Conservation (phyloP, 495 filamentous ascomycete species). For the Oleoguttula mirabilis region DNA sequence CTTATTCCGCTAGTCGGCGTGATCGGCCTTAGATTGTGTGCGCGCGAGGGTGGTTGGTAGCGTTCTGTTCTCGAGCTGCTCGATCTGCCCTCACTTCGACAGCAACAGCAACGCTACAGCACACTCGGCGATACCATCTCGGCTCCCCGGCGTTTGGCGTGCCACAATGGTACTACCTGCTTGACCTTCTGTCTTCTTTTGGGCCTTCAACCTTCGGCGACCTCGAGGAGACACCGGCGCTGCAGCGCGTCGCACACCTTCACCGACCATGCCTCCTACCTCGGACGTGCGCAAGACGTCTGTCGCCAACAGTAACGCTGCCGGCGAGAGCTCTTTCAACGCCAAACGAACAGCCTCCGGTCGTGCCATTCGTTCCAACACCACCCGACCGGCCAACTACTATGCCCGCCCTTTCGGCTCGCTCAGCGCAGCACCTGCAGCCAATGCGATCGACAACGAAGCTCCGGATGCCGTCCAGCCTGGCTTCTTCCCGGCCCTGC, state of each 20-base stretch:
- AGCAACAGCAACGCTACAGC: too few relatives aligned
- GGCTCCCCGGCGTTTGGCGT: too few relatives aligned
- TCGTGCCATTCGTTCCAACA: constrained; percentile 39
- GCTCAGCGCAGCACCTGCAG: constrained; percentile 28
- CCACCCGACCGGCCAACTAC: constrained; percentile 47
- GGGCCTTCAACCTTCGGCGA: neutral
- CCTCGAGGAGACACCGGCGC: too few relatives aligned
- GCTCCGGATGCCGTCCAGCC: constrained; percentile 31
- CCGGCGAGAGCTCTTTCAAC: neutral
- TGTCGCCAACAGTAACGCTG: neutral
- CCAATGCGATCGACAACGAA: constrained; percentile 25
- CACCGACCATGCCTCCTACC: constrained; percentile 12
- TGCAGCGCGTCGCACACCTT: too few relatives aligned
- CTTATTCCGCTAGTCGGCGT: too few relatives aligned
- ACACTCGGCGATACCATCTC: too few relatives aligned
- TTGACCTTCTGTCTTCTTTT: too few relatives aligned
- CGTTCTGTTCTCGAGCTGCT: too few relatives aligned
- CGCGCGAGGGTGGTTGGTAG: too few relatives aligned
- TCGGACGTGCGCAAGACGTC: constrained; percentile 5
- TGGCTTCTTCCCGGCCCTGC: constrained; percentile 82
- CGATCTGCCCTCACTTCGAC: too few relatives aligned
- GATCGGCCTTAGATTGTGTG: too few relatives aligned
- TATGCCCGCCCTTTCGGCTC: constrained; percentile 40
- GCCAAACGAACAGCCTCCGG: constrained; percentile 16
- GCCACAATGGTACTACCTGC: too few relatives aligned